phyloP scores from a whole-genome alignment of 2,329 filamentous ascomycete species.

The Hymenoscyphus infarciens region DNA sequence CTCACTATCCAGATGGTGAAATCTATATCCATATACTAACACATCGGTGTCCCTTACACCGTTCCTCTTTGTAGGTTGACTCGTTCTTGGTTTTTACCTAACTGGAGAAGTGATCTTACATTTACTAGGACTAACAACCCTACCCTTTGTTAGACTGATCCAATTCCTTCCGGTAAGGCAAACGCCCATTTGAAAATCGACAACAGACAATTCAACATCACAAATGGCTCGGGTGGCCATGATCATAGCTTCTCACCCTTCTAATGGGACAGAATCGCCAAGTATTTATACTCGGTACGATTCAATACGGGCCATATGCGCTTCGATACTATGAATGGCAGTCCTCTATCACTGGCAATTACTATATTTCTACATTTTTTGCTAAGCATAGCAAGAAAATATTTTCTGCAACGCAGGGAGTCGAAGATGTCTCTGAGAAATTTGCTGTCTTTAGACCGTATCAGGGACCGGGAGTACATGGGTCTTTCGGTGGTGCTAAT shows the following conservation, averaged over 20 bases:
- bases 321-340: conserved; percentile 7
- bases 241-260: conserved; percentile 7
- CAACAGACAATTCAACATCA: neutral
- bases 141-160: conserved; percentile 9
- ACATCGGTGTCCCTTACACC: conserved; percentile 8
- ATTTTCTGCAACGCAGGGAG: conserved; percentile 7
- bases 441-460: conserved; percentile 5
- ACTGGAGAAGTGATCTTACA: neutral
- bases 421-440: neutral
- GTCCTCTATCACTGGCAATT: conserved; percentile 8
- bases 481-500: conserved; percentile 1
- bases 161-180: conserved; percentile 5
- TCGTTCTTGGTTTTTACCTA: neutral
- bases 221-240: conserved; percentile 6
- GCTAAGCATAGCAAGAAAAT: conserved; percentile 8
- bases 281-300: conserved; percentile 6
- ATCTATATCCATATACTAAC: neutral
- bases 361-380: conserved; percentile 9
- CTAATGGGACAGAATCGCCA: neutral
- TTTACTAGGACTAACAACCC: neutral
- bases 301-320: conserved; percentile 10
- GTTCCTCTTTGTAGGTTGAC: neutral
- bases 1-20: conserved; percentile 13
- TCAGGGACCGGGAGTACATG: conserved; percentile 8
- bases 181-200: neutral